Conservation (phyloP, 2,329 filamentous ascomycete genomes). For the Chrysosporium queenslandicum region DNA sequence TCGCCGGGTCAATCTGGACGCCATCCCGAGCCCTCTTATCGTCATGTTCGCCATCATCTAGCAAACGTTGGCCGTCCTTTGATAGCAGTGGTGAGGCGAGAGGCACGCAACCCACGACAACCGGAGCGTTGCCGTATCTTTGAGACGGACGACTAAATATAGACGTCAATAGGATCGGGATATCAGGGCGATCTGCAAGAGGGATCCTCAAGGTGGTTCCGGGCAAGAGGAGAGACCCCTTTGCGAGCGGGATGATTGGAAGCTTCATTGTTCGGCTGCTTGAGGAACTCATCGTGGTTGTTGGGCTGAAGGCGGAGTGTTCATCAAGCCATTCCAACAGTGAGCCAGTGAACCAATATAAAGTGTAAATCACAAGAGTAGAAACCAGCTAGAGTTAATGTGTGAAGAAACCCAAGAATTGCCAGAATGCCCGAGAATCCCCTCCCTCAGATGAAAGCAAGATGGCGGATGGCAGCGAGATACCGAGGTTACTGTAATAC, state of each 20-base stretch:
- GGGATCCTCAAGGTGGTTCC: constrained; percentile 77
- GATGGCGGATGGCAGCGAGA: neutral
- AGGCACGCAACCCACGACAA: constrained; percentile 81
- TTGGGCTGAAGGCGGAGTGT: neutral
- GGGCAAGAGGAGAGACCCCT: constrained; percentile 72
- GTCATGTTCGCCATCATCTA: constrained; percentile 53
- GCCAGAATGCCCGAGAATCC: constrained; percentile 3
- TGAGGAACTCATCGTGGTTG: constrained; percentile 29
- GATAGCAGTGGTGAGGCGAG: constrained; percentile 65
- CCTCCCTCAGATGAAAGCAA: constrained; percentile 3
- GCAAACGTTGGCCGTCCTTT: constrained; percentile 62
- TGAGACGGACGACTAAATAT: constrained; percentile 65
- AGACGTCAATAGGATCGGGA: constrained; percentile 75
- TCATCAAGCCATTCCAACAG: too few relatives aligned
- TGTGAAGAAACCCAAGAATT: neutral
- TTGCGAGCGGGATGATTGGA: constrained; percentile 72
- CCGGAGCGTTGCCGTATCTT: constrained; percentile 53
- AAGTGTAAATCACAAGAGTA: too few relatives aligned
- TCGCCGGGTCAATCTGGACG: constrained; percentile 47
- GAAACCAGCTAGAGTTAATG: too few relatives aligned
- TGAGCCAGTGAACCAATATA: neutral
- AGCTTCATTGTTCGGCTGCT: constrained; percentile 36
- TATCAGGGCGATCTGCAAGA: constrained; percentile 72
- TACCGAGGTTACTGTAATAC: constrained; percentile 12
- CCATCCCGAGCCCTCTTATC: constrained; percentile 36